Conservation (phyloP, 2,329 filamentous ascomycete genomes). For the Pezicula neosporulosa region DNA sequence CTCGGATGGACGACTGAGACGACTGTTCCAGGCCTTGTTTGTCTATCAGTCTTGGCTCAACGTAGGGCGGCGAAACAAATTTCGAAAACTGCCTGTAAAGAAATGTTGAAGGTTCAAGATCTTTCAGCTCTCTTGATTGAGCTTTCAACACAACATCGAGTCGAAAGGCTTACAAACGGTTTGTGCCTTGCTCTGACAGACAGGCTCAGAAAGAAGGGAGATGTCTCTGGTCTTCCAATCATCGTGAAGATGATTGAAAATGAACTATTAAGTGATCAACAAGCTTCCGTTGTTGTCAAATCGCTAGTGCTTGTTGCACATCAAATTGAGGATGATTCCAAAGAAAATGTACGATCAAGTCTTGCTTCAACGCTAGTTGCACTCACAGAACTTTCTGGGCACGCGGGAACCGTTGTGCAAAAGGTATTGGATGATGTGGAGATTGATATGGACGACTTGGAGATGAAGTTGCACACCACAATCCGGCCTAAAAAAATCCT, state of each 20-base stretch:
- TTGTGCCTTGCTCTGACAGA: constrained; percentile 65
- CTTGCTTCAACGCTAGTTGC: constrained; percentile 65
- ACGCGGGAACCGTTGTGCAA: constrained; percentile 60
- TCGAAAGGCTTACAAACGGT: constrained; percentile 70
- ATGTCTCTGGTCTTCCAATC: constrained; percentile 51
- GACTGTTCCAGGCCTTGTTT: constrained; percentile 69
- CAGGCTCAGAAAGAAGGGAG: constrained; percentile 56
- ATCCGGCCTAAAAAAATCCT: constrained; percentile 56
- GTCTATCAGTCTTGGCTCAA: constrained; percentile 77
- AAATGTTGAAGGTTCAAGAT: constrained; percentile 60
- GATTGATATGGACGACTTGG: constrained; percentile 70
- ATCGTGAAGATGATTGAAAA: constrained; percentile 60
- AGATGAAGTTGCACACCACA: constrained; percentile 69
- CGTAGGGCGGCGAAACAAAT: constrained; percentile 69
- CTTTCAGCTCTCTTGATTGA: constrained; percentile 57
- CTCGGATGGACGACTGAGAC: constrained; percentile 74
- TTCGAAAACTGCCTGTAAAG: constrained; percentile 66
- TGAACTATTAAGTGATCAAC: constrained; percentile 58
- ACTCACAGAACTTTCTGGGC: constrained; percentile 57
- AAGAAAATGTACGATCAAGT: constrained; percentile 56
- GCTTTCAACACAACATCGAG: constrained; percentile 60
- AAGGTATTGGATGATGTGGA: constrained; percentile 63
- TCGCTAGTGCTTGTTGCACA: constrained; percentile 59
- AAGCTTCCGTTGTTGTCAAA: constrained; percentile 63
- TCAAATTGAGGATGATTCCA: constrained; percentile 52